Evolutionary conservation across 768 basidiomycete genomes (phyloP), one percentile per base, ranked within the genome.

Genomic region (Pholiota molesta): DNA sequence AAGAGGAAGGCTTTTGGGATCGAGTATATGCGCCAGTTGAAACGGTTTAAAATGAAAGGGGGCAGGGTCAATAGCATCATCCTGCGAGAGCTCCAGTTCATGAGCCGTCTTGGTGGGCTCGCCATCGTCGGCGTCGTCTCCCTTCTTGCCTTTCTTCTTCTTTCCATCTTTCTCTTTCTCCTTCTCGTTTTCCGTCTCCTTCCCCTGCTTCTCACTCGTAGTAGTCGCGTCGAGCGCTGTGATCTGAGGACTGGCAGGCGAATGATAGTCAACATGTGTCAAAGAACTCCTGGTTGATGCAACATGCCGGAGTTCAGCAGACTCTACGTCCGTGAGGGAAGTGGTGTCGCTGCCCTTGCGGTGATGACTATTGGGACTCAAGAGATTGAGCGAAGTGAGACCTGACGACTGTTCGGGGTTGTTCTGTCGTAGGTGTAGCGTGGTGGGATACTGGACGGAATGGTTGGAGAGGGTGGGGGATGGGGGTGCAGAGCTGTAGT

Each of bases 21-120:
- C 96, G 39, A 99, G 86, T 57, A 97, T 83, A 62, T 86, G 85
- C 0, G 96, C 96, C 16, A 98, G 87, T 54, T 82, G 78, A 62
- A 81, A 84, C 0, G 96, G 93, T 59, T 86, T 87, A 69, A 88
- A 88, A 11, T 70, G 72, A 74, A 97, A 97, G 0, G 94, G 92
- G 1, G 83, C 74, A 1, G 89, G 85, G 71, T 95, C 83, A 33
- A 77, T 68, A 23, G 70, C 72, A 29, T 71, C 73, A 62, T 80
- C 78, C 61, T 79, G 77, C 19, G 75, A 75, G 11, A 78, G 71
- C 58, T 78, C 76, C 8, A 66, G 64, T 65, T 79, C 75, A 45
- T 77, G 74, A 0, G 74, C 59, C 7, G 75, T 76, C 44, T 71
- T 64, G 10, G 65, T 62, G 33, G 74, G 63, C 26, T 75, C 73